Conservation (phyloP, 2,329 filamentous ascomycete genomes). For the Pseudocercospora cruenta region DNA sequence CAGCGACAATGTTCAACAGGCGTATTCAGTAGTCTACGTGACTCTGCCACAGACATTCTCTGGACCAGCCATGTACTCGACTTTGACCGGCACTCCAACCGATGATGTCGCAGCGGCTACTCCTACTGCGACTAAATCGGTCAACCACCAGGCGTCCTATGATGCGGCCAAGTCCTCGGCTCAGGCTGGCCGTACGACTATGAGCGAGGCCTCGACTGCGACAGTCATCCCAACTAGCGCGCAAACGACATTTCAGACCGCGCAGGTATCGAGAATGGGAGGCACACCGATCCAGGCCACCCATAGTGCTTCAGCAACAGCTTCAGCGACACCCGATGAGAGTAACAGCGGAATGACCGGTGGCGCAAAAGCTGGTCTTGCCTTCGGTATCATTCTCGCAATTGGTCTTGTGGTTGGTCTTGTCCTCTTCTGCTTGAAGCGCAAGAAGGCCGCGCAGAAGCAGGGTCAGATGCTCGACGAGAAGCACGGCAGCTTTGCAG, state of each 20-base stretch:
- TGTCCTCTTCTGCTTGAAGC: slow-evolving; percentile 72
- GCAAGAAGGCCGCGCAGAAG: slow-evolving; percentile 66
- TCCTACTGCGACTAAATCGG: slow-evolving; percentile 21
- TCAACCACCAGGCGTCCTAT: slow-evolving; percentile 18
- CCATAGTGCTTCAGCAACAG: slow-evolving; percentile 18
- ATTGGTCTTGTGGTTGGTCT: slow-evolving; percentile 69
- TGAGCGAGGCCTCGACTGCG: slow-evolving; percentile 15
- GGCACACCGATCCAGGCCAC: slow-evolving; percentile 33
- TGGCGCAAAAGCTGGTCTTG: slow-evolving; percentile 75
- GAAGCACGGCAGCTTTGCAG: slow-evolving; percentile 34
- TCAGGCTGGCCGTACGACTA: slow-evolving; percentile 14
- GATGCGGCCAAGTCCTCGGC: slow-evolving; percentile 18
- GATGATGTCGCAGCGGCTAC: slow-evolving; percentile 20
- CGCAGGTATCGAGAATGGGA: slow-evolving; percentile 19
- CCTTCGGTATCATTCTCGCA: slow-evolving; percentile 75
- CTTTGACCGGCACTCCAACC: slow-evolving; percentile 27
- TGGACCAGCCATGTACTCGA: slow-evolving; percentile 39
- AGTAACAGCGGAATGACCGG: slow-evolving; percentile 46
- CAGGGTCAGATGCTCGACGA: slow-evolving; percentile 47
- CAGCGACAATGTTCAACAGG: slow-evolving; percentile 28
- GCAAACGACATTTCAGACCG: slow-evolving; percentile 27
- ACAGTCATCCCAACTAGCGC: slow-evolving; percentile 22
- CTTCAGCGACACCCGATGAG: slow-evolving; percentile 16
- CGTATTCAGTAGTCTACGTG: slow-evolving; percentile 55
- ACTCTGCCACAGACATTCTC: slow-evolving; percentile 39